Evolutionary conservation across 495 filamentous ascomycete genomes (phyloP), one percentile per base, ranked within the genome.

Genomic region (Penicillium ucsense): DNA sequence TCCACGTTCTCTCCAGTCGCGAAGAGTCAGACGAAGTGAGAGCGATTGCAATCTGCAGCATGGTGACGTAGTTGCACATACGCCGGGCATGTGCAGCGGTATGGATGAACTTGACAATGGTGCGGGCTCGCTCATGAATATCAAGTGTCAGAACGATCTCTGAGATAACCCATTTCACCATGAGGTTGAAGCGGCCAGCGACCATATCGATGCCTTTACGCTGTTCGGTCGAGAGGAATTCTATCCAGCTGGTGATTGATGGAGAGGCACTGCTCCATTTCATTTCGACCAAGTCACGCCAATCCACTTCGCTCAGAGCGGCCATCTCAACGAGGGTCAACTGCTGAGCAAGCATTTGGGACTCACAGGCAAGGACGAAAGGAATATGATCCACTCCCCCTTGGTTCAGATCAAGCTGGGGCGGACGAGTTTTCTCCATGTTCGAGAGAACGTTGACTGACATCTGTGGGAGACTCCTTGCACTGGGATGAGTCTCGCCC

Each of bases 291-390:
- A 99, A 73, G 59, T 99, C 94, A 59, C 85, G 89, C 94, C 94
- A 99, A 66, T 96, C 90, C 44, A 99, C 84, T 57, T 97, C 94
- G 53, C 89, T 89, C 40, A 99, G 67, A 0, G 94, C 94, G 57
- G 95, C 90, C 69, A 94, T 94, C 63, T 99, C 94, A 45, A 99
- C 86, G 37, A 99, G 71, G 0, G 90, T 96, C 55, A 97, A 84
- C 63, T 97, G 94, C 63, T 97, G 86, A 5, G 94, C 92, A 35
- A 99, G 75, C 20, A 86, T 70, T 45, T 89, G 85, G 8, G 90
- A 92, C 62, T 94, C 88, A 53, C 92, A 95, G 0, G 89, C 85
- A 11, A 97, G 79, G 38, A 94, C 79, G 60, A 97, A 99, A 2
- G 94, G 91, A 10, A 97, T 66, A 70, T 99, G 94, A 10, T 64